A percentile compares a stretch with the other conserved stretches of the same genome.
Conservation (phyloP, 192 early-diverging fungal genomes). For the Chytriomyces hyalinus region DNA sequence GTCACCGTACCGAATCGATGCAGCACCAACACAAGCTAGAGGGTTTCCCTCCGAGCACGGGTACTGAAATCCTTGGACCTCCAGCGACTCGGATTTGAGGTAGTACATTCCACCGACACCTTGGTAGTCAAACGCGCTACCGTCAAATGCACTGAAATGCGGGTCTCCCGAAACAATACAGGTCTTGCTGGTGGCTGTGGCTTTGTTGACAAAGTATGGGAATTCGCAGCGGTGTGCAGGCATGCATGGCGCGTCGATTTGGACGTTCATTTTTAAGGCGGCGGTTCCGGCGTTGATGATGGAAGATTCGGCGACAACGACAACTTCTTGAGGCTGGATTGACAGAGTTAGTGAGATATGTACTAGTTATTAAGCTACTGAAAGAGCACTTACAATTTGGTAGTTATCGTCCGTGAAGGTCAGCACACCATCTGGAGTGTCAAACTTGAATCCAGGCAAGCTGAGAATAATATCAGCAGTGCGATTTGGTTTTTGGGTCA, state of each 20-base stretch:
- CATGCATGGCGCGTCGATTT: slow-evolving; percentile 1
- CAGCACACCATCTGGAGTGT: too few relatives aligned
- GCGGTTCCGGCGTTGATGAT: not conserved
- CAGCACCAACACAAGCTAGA: not conserved
- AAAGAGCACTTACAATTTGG: too few relatives aligned
- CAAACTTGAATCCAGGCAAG: too few relatives aligned
- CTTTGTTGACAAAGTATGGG: not conserved
- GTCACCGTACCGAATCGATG: slow-evolving; percentile 5
- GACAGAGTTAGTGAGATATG: too few relatives aligned
- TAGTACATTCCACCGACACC: slow-evolving; percentile 12
- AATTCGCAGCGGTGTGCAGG: not conserved
- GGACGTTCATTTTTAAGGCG: not conserved
- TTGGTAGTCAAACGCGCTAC: not conserved
- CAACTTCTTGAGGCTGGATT: not conserved
- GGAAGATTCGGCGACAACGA: not conserved
- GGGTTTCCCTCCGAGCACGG: not conserved
- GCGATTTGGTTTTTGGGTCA: too few relatives aligned
- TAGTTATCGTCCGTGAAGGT: too few relatives aligned
- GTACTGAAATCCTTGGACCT: slow-evolving; percentile 8
- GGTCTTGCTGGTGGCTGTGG: not conserved
- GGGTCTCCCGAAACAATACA: not conserved
- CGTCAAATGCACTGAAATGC: not conserved
- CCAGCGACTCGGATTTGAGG: slow-evolving; percentile 3
- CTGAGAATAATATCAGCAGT: too few relatives aligned
- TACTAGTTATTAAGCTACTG: too few relatives aligned